These are phyloP conservation scores for Fulvia fulva DNA, from an alignment of 2,329 filamentous ascomycete species.

Conservation along the genomic window DNA sequence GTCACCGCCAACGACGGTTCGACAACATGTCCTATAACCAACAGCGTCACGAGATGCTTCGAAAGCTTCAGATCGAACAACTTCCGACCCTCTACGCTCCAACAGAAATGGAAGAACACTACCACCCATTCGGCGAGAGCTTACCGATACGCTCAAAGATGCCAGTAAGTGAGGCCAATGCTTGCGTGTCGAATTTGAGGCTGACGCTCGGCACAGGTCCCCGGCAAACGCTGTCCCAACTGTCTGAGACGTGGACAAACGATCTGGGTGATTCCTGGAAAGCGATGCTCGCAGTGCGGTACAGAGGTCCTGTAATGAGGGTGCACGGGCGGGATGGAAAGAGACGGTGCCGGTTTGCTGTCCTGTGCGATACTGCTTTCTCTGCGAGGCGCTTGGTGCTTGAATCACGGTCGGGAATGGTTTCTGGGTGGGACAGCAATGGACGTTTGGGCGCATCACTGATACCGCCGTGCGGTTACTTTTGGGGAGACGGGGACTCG, in stretches of 20 bases:
- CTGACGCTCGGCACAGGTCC: conserved; percentile 24
- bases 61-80: conserved; percentile 29
- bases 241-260: conserved; percentile 30
- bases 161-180: conserved; percentile 1
- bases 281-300: conserved; percentile 34
- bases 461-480: not conserved
- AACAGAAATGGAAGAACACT: conserved; percentile 4
- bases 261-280: conserved; percentile 35
- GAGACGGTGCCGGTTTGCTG: not conserved
- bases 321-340: not conserved
- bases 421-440: not conserved
- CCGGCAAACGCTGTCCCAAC: conserved; percentile 30
- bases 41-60: conserved; percentile 24
- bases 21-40: conserved; percentile 27
- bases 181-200: conserved; percentile 4
- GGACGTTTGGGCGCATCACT: not conserved
- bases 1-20: not conserved
- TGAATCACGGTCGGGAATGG: not conserved
- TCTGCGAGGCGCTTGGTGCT: not conserved
- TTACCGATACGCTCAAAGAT: not conserved
- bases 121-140: conserved; percentile 2
- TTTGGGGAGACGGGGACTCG: not conserved
- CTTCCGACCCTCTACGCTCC: conserved; percentile 18
- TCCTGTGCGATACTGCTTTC: not conserved
- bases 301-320: conserved; percentile 29